These are phyloP conservation scores for Trichosporon sp. DNA, from an alignment of 1,284 basidiomycete species.

Conservation along the genomic window DNA sequence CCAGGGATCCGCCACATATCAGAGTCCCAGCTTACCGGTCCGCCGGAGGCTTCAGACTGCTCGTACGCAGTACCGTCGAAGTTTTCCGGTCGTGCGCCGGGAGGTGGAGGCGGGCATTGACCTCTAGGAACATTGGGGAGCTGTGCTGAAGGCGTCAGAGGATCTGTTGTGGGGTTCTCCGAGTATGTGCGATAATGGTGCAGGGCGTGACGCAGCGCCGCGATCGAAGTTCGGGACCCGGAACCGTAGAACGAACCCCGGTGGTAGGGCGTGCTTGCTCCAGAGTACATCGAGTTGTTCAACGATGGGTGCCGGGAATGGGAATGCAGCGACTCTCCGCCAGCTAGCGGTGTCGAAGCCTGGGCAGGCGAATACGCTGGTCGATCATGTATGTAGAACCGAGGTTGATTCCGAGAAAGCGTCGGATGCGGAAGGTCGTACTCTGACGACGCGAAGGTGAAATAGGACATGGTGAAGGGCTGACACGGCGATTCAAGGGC, in stretches of 20 bases:
- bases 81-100: slow-evolving; percentile 8
- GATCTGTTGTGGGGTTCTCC: slow-evolving; percentile 20
- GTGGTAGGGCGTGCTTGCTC: slow-evolving; percentile 27
- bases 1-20: slow-evolving; percentile 25
- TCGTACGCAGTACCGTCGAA: slow-evolving; percentile 9
- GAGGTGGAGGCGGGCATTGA: neutral
- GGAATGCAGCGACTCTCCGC: slow-evolving; percentile 30
- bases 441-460: slow-evolving; percentile 29
- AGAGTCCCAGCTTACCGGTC: slow-evolving; percentile 18
- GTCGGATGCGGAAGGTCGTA: slow-evolving; percentile 34
- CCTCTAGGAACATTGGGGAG: slow-evolving; percentile 4
- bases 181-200: slow-evolving; percentile 31
- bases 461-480: slow-evolving; percentile 30
- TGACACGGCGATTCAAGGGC: neutral
- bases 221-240: slow-evolving; percentile 29
- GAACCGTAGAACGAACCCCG: slow-evolving; percentile 26
- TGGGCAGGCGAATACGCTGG: slow-evolving; percentile 27
- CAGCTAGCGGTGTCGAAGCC: slow-evolving; percentile 20
- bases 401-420: slow-evolving; percentile 32
- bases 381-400: slow-evolving; percentile 37
- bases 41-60: slow-evolving; percentile 13
- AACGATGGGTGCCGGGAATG: slow-evolving; percentile 31
- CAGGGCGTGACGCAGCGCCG: slow-evolving; percentile 33
- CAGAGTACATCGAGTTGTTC: slow-evolving; percentile 22
- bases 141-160: slow-evolving; percentile 21